Evolutionary conservation across 1,284 basidiomycete genomes (phyloP).

Genomic region (Vanrija sp.): DNA sequence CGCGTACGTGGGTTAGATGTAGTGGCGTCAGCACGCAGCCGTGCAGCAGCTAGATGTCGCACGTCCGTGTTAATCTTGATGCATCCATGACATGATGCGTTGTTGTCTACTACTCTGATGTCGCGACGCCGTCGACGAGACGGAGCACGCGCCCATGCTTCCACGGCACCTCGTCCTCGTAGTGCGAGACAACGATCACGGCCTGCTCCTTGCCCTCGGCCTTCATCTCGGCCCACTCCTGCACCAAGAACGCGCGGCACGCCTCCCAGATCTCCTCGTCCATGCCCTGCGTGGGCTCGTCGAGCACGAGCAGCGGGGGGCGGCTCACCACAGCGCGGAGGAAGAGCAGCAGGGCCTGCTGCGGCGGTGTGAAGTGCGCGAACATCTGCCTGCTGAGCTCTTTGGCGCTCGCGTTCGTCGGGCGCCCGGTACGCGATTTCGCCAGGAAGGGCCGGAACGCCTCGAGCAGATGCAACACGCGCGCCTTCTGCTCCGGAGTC

Average conservation of each 20-base stretch:
- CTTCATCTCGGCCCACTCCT: constrained; percentile 49
- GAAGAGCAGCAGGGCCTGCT: constrained; percentile 73
- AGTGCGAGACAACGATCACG: constrained; percentile 79
- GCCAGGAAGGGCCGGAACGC: constrained; percentile 51
- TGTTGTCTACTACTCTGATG: no score
- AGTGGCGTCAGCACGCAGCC: no score
- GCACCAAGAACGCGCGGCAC: constrained; percentile 60
- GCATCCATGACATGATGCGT: no score
- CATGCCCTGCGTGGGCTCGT: constrained; percentile 90
- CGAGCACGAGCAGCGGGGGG: constrained; percentile 69
- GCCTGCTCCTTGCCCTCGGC: constrained; percentile 58
- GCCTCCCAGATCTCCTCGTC: constrained; percentile 67
- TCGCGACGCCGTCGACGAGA: constrained; percentile 29
- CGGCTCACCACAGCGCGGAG: constrained; percentile 73
- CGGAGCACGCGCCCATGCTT: constrained; percentile 21
- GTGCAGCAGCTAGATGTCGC: no score
- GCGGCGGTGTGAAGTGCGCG: constrained; percentile 61
- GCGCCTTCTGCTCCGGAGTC: constrained; percentile 50
- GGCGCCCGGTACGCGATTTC: constrained; percentile 3
- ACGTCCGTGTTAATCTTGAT: no score
- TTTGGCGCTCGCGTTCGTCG: constrained; percentile 2
- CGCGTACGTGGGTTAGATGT: not conserved
- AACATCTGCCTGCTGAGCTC: constrained; percentile 54
- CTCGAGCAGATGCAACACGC: constrained; percentile 56
- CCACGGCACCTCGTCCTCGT: constrained; percentile 69